Evolutionary conservation across 2,329 filamentous ascomycete genomes (phyloP).

Genomic region (Xylaria sp.): DNA sequence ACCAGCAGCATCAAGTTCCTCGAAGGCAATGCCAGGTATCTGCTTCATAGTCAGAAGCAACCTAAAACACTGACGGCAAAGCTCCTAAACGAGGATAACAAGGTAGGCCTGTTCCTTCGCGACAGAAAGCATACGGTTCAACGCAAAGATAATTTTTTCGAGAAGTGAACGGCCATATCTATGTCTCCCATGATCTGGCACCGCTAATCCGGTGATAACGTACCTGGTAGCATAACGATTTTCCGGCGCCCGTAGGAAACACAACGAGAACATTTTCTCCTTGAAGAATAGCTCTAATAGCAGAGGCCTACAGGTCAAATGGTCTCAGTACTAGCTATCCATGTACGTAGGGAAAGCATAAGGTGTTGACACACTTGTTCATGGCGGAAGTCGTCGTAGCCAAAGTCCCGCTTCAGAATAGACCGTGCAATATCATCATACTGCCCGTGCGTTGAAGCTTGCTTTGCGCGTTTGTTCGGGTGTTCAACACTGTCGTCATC

Average conservation of each 20-base stretch:
- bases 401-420: slow-evolving; percentile 48
- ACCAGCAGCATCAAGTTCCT: slow-evolving; percentile 46
- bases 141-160: neutral
- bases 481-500: neutral
- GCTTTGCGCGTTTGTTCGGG: slow-evolving; percentile 19
- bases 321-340: neutral
- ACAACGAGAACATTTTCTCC: slow-evolving; percentile 51
- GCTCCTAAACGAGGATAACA: neutral
- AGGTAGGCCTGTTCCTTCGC: no score
- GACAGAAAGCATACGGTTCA: neutral
- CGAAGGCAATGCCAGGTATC: slow-evolving; percentile 55
- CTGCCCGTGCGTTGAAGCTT: neutral
- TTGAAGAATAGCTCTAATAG: slow-evolving; percentile 45
- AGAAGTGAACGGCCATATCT: neutral
- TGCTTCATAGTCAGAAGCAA: slow-evolving; percentile 28
- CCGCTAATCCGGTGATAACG: neutral
- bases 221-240: slow-evolving; percentile 56
- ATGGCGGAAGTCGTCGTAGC: slow-evolving; percentile 48
- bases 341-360: neutral
- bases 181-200: neutral
- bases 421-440: slow-evolving; percentile 20
- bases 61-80: neutral
- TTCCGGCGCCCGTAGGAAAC: slow-evolving; percentile 57
- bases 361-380: slow-evolving; percentile 43
- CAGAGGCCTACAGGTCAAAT: slow-evolving; percentile 38